phyloP scores from a whole-genome alignment of 306 rosid species.

The Pterocarpus santalinus region DNA sequence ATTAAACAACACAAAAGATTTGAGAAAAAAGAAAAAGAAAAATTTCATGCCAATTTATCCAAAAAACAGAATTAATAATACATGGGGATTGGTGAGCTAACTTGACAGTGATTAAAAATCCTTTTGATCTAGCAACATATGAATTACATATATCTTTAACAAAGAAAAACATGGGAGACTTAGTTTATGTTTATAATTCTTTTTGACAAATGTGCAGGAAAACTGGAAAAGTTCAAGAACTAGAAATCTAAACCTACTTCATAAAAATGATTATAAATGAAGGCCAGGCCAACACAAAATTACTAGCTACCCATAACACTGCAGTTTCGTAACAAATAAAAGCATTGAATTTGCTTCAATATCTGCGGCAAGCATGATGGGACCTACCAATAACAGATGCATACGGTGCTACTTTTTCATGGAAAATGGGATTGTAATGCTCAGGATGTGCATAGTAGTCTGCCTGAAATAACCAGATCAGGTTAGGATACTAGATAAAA shows the following conservation, averaged over 20 bases:
- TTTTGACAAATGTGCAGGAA: slow-evolving; percentile 14
- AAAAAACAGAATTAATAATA: neutral
- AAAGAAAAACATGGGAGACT: neutral
- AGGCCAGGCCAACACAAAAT: slow-evolving; percentile 35
- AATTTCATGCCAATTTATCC: neutral
- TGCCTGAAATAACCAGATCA: slow-evolving; percentile 62
- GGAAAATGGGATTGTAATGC: slow-evolving; percentile 85
- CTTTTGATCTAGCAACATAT: slow-evolving; percentile 5
- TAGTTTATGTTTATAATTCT: neutral
- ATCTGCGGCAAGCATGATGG: slow-evolving; percentile 41
- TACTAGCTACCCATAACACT: slow-evolving; percentile 17
- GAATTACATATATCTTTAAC: slow-evolving; percentile 10
- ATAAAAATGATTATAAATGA: slow-evolving; percentile 11
- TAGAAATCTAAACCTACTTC: slow-evolving; percentile 19
- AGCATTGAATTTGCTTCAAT: slow-evolving; percentile 39
- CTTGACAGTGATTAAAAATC: neutral
- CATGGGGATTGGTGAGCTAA: neutral
- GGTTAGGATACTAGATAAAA: slow-evolving; percentile 39
- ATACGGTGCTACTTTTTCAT: slow-evolving; percentile 81
- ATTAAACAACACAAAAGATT: slow-evolving; percentile 21
- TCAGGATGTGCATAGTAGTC: slow-evolving; percentile 96
- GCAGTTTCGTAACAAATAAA: neutral
- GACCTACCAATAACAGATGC: slow-evolving; percentile 85
- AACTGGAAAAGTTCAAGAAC: slow-evolving; percentile 2
- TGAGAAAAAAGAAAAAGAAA: neutral